These are phyloP conservation scores for Parmales sp. DNA, from an alignment of 108 stramenopile species.

Conservation along the genomic window DNA sequence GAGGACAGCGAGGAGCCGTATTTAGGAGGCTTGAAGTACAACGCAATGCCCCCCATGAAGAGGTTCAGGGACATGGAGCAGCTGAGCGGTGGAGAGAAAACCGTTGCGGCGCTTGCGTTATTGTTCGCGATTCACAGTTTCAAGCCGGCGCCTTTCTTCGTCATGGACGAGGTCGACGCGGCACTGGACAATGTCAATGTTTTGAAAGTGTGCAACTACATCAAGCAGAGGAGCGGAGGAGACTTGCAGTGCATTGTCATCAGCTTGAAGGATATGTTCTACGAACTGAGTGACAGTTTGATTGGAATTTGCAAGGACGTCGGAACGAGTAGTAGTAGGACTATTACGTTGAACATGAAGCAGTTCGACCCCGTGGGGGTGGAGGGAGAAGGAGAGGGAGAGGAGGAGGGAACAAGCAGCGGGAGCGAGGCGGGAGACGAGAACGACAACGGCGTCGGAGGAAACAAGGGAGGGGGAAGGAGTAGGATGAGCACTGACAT, in stretches of 20 bases:
- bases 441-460: background rate
- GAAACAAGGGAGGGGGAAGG: background rate
- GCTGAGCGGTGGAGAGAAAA: constrained; percentile 99
- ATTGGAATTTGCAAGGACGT: constrained; percentile 87
- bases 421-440: background rate
- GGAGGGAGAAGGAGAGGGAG: background rate
- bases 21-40: constrained; percentile 92
- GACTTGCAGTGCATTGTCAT: constrained; percentile 96
- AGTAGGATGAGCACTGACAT: background rate
- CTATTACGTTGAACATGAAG: constrained; percentile 67
- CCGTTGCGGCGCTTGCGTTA: constrained; percentile 93
- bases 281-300: constrained; percentile 72
- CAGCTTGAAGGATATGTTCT: constrained; percentile 96
- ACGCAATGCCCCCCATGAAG: constrained; percentile 99
- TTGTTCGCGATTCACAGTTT: constrained; percentile 96
- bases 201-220: constrained; percentile 95
- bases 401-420: background rate
- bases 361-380: constrained; percentile 41
- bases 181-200: constrained; percentile 84
- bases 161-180: constrained; percentile 91
- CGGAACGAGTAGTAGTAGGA: constrained; percentile 60
- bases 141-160: constrained; percentile 90
- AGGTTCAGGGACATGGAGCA: constrained; percentile 98
- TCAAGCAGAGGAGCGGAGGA: constrained; percentile 72
- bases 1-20: constrained; percentile 92